phyloP scores from a whole-genome alignment of 1,284 basidiomycete genomes.

The Sutorius eximius region DNA sequence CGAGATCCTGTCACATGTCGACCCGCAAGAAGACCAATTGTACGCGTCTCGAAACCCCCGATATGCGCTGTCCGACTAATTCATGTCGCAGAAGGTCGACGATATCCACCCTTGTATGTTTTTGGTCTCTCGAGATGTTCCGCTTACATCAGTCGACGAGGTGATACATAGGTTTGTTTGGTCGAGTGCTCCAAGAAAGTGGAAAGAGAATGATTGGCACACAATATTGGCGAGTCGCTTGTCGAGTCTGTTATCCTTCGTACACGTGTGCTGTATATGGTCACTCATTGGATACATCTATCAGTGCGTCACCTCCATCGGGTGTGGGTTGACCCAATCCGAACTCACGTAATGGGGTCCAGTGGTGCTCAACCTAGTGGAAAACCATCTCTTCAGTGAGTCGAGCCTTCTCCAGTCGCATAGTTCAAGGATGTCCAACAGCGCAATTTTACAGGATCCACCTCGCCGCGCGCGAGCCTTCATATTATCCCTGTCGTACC shows the following conservation, averaged over 20 bases:
- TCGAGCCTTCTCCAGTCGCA: neutral
- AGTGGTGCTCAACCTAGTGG: slow-evolving; percentile 78
- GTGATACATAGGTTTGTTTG: slow-evolving; percentile 44
- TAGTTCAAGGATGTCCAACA: slow-evolving; percentile 1
- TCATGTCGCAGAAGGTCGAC: slow-evolving; percentile 37
- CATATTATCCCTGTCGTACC: slow-evolving; percentile 85
- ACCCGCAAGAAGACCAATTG: slow-evolving; percentile 52
- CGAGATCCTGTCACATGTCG: slow-evolving; percentile 35
- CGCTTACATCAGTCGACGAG: slow-evolving; percentile 37
- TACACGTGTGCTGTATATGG: neutral
- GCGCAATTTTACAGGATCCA: slow-evolving; percentile 52
- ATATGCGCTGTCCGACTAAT: neutral
- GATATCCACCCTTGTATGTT: slow-evolving; percentile 51
- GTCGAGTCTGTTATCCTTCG: slow-evolving; percentile 49
- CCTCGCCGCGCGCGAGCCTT: slow-evolving; percentile 77
- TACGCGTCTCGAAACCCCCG: slow-evolving; percentile 37
- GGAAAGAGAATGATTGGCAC: slow-evolving; percentile 88
- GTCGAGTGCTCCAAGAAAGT: slow-evolving; percentile 84
- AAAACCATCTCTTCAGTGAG: slow-evolving; percentile 68
- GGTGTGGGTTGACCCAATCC: slow-evolving; percentile 92
- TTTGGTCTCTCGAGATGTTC: slow-evolving; percentile 58
- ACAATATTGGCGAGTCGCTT: slow-evolving; percentile 74
- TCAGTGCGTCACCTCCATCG: slow-evolving; percentile 81
- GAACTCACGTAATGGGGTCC: slow-evolving; percentile 90
- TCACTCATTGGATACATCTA: neutral